Percentiles rank a stretch among this genome's conserved stretches.
phyloP scores from a whole-genome alignment of 2,329 filamentous ascomycete species.

The Cladosporium sp. region DNA sequence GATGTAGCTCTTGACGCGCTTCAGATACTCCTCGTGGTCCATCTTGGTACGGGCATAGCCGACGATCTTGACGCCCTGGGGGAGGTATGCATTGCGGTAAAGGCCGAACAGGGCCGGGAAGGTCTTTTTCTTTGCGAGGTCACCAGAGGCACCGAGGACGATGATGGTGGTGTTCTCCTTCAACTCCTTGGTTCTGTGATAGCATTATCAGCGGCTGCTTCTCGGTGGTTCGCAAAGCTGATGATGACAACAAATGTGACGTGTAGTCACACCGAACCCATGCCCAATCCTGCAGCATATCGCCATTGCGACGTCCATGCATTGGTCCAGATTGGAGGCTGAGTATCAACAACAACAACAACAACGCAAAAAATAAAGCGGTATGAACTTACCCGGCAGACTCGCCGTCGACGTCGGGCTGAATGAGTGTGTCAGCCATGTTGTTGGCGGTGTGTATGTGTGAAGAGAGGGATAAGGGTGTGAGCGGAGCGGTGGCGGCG shows the following conservation, averaged over 20 bases:
- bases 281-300: neutral
- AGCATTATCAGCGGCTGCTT: neutral
- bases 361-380: conserved; percentile 1
- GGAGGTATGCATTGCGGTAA: conserved; percentile 98
- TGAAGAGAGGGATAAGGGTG: neutral
- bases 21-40: conserved; percentile 94
- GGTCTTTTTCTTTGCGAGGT: conserved; percentile 99
- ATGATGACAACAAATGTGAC: neutral
- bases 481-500: neutral
- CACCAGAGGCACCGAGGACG: conserved; percentile 93
- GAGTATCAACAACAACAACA: neutral
- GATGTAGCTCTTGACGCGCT: conserved; percentile 94
- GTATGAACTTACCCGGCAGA: conserved; percentile 42
- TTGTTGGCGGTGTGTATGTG: conserved; percentile 6
- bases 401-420: conserved; percentile 39
- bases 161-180: conserved; percentile 98
- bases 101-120: conserved; percentile 97
- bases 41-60: conserved; percentile 99
- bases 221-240: neutral
- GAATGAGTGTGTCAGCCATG: conserved; percentile 48
- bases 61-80: conserved; percentile 90
- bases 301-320: neutral
- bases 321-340: neutral
- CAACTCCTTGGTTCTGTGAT: conserved; percentile 75
- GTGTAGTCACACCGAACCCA: neutral